A percentile compares a stretch with the other conserved stretches of the same genome.
Conservation (phyloP, 768 basidiomycete species). For the Leccinum boreale region DNA sequence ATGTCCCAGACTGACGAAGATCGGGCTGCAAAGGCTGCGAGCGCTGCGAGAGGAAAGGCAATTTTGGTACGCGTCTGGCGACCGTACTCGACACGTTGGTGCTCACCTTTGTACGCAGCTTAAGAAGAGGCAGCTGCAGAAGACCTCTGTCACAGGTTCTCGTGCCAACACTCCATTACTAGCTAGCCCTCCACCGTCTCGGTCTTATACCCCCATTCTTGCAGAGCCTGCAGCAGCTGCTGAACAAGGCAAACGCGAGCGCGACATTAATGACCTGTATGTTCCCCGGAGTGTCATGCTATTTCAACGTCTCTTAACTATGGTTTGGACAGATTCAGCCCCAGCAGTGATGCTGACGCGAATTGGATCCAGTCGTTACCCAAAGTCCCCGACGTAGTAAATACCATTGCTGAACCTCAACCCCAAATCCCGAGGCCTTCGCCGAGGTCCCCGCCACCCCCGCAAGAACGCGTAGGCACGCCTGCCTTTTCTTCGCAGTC, state of each 20-base stretch:
- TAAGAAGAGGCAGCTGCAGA: slow-evolving; percentile 79
- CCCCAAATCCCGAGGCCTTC: slow-evolving; percentile 19
- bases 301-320: background rate
- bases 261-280: slow-evolving; percentile 63
- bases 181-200: slow-evolving; percentile 45
- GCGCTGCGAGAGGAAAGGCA: slow-evolving; percentile 83
- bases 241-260: slow-evolving; percentile 42
- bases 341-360: slow-evolving; percentile 36
- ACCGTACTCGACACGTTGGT: background rate
- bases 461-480: slow-evolving; percentile 8
- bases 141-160: slow-evolving; percentile 40
- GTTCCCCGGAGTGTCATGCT: slow-evolving; percentile 28
- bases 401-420: slow-evolving; percentile 34
- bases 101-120: slow-evolving; percentile 43
- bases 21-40: slow-evolving; percentile 76
- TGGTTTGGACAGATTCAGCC: slow-evolving; percentile 40
- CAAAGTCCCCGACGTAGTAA: slow-evolving; percentile 29
- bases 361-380: slow-evolving; percentile 65
- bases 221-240: slow-evolving; percentile 33
- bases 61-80: slow-evolving; percentile 47
- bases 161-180: slow-evolving; percentile 25
- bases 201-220: slow-evolving; percentile 52
- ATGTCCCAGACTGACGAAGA: slow-evolving; percentile 59
- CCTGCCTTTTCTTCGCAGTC: slow-evolving; percentile 4
- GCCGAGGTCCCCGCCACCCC: slow-evolving; percentile 16